phyloP scores from a whole-genome alignment of 148 eudicot genomes.

The Diospyros kaki region DNA sequence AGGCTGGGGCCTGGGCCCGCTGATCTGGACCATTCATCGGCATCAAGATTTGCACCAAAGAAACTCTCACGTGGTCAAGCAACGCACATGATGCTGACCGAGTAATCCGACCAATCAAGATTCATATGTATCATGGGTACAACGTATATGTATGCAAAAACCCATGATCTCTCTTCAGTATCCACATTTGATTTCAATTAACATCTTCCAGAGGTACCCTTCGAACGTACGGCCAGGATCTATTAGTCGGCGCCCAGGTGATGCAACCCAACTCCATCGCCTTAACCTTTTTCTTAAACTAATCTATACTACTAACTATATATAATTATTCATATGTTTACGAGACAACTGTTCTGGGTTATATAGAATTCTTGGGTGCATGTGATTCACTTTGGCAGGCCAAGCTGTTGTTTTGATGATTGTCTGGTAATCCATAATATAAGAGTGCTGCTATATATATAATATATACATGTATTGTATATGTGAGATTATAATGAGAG shows the following conservation, averaged over 20 bases:
- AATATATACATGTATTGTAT: slow-evolving; percentile 10
- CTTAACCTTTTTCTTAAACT: background rate
- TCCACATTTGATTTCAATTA: too few relatives aligned
- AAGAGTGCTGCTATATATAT: background rate
- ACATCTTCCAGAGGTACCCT: background rate
- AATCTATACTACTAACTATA: too few relatives aligned
- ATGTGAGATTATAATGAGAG: too few relatives aligned
- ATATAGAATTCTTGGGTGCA: slow-evolving; percentile 46
- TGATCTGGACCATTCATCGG: background rate
- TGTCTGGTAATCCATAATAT: slow-evolving; percentile 4
- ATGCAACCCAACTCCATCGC: slow-evolving; percentile 21
- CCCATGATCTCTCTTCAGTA: too few relatives aligned
- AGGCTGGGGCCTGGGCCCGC: background rate
- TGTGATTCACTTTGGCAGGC: slow-evolving; percentile 56
- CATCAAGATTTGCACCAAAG: background rate
- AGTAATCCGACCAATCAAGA: background rate
- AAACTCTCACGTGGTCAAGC: background rate
- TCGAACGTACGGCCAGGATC: slow-evolving; percentile 48
- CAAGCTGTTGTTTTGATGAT: slow-evolving; percentile 17
- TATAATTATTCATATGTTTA: background rate
- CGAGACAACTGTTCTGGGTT: slow-evolving; percentile 30
- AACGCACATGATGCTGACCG: slow-evolving; percentile 1
- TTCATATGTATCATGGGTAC: background rate
- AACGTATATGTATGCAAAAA: too few relatives aligned
- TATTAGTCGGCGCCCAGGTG: slow-evolving; percentile 38